Conservation (phyloP, 2,329 filamentous ascomycete species). For the Colletotrichum chlorophyti region DNA sequence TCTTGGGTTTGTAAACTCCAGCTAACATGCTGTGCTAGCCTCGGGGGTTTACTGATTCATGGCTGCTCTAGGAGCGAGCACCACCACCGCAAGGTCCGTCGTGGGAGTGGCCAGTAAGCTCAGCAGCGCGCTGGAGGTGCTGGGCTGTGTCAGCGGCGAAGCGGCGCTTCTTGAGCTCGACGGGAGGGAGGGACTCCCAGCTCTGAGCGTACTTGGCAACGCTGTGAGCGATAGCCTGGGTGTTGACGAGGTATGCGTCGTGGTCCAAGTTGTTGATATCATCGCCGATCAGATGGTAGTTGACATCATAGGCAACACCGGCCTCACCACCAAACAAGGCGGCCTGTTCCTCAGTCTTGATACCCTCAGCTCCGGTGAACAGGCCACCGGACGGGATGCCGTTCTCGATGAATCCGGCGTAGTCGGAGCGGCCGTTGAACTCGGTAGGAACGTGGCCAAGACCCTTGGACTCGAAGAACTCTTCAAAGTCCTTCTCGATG, state of each 20-base stretch:
- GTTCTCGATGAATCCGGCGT: slow-evolving; percentile 70
- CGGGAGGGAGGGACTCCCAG: slow-evolving; percentile 42
- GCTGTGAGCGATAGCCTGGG: slow-evolving; percentile 48
- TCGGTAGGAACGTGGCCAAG: slow-evolving; percentile 63
- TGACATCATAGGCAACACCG: slow-evolving; percentile 53
- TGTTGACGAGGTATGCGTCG: slow-evolving; percentile 53
- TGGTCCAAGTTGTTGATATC: slow-evolving; percentile 45
- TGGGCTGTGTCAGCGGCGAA: slow-evolving; percentile 38
- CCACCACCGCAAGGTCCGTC: slow-evolving; percentile 39
- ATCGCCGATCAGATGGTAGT: slow-evolving; percentile 55
- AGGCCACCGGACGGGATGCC: slow-evolving; percentile 73
- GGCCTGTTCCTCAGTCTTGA: slow-evolving; percentile 67
- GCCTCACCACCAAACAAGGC: slow-evolving; percentile 67
- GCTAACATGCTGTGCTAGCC: not conserved
- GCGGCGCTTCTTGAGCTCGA: slow-evolving; percentile 35
- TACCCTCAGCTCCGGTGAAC: slow-evolving; percentile 70
- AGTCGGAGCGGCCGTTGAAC: slow-evolving; percentile 72
- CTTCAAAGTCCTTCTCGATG: slow-evolving; percentile 63
- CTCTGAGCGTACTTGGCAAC: slow-evolving; percentile 49
- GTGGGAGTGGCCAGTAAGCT: slow-evolving; percentile 35
- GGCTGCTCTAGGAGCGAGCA: not conserved
- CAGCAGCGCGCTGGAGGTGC: slow-evolving; percentile 35
- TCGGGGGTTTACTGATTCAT: not conserved
- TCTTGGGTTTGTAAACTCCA: too few species aligned
- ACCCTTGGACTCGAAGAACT: slow-evolving; percentile 56